phyloP scores from a whole-genome alignment of 805 yeast genomes.

The Candida oleophila region DNA sequence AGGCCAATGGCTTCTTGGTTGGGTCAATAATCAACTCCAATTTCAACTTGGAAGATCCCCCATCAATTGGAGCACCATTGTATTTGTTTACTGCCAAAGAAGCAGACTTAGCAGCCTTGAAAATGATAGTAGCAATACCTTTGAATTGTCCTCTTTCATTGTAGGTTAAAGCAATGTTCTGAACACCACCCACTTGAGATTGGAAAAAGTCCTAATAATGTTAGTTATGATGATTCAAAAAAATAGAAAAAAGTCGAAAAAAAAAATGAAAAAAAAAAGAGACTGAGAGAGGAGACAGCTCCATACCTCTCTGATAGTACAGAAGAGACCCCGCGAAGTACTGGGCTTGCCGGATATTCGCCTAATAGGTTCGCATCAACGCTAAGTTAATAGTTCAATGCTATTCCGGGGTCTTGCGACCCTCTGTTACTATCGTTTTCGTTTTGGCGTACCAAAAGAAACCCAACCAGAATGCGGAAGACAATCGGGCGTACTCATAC shows the following conservation, averaged over 20 bases:
- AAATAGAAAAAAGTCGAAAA: constrained; percentile 5
- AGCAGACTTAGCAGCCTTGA: constrained; percentile 69
- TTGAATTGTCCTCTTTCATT: constrained; percentile 86
- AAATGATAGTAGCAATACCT: constrained; percentile 87
- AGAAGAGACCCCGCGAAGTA: not conserved
- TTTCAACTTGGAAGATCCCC: constrained; percentile 74
- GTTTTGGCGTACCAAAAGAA: constrained; percentile 2
- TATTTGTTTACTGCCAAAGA: constrained; percentile 75
- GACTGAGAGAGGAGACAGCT: too few relatives aligned
- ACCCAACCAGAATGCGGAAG: not conserved
- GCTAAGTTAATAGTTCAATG: constrained; percentile 2
- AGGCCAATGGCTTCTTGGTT: constrained; percentile 65
- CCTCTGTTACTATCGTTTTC: not conserved
- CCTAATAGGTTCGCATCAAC: not conserved
- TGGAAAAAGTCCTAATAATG: constrained; percentile 78
- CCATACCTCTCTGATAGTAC: too few relatives aligned
- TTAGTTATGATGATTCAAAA: constrained; percentile 19
- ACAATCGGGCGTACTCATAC: not conserved
- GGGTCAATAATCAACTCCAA: constrained; percentile 87
- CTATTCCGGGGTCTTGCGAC: not conserved
- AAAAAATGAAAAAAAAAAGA: constrained; percentile 3
- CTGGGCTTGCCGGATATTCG: not conserved
- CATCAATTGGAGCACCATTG: constrained; percentile 92
- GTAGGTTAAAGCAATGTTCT: constrained; percentile 67
- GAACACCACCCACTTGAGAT: constrained; percentile 83